These are phyloP conservation scores for Melampsora occidentalis DNA, from an alignment of 1,284 basidiomycete genomes.

Conservation along the genomic window DNA sequence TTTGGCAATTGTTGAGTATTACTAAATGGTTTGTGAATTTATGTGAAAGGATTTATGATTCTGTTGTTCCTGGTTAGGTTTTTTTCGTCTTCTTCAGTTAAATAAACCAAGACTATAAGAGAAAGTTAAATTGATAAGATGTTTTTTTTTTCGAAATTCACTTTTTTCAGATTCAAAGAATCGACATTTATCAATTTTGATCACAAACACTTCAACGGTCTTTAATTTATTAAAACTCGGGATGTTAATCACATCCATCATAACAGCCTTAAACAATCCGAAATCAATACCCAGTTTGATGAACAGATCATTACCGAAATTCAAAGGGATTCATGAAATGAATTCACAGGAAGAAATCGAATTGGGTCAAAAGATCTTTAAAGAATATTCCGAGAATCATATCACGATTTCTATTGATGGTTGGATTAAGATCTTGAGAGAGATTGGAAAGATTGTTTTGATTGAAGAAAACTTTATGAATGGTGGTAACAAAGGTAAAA, in stretches of 20 bases:
- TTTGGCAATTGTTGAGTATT: conserved; percentile 29
- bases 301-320: background rate
- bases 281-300: background rate
- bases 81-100: background rate
- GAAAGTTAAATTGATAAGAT: background rate
- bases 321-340: background rate
- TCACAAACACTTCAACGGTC: background rate
- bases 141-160: too few species aligned
- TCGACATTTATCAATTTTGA: conserved; percentile 11
- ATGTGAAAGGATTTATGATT: conserved; percentile 16
- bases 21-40: conserved; percentile 17
- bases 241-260: background rate
- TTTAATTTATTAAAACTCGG: conserved; percentile 2
- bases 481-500: background rate
- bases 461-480: background rate
- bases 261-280: background rate
- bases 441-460: background rate
- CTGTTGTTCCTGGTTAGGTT: conserved; percentile 10
- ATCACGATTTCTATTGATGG: conserved; percentile 8
- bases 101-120: background rate
- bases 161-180: conserved; percentile 9
- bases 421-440: background rate
- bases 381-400: conserved; percentile 7
- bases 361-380: conserved; percentile 15
- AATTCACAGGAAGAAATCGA: background rate